These are phyloP conservation scores for Fusarium sterilihyphosum DNA, from an alignment of 2,329 filamentous ascomycete genomes.

Conservation along the genomic window DNA sequence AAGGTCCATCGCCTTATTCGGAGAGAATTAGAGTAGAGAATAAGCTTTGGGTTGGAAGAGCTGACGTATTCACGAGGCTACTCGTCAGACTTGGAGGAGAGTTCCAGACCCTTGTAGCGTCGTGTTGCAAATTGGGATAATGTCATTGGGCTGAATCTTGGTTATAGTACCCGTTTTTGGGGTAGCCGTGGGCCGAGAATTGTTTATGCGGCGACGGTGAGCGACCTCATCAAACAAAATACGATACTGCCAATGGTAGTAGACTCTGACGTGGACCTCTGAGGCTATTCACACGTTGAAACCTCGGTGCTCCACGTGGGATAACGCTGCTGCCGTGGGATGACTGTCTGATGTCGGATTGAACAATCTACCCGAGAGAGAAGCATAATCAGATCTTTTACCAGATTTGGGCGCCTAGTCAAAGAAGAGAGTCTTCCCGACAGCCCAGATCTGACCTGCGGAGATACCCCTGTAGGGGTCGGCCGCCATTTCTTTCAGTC, in stretches of 20 bases:
- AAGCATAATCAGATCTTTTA: constrained; percentile 4
- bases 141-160: constrained; percentile 21
- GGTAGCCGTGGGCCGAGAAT: not conserved
- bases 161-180: not conserved
- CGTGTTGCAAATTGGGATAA: constrained; percentile 21
- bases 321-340: not conserved
- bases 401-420: not conserved
- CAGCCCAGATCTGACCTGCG: constrained; percentile 12
- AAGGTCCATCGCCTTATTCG: not conserved
- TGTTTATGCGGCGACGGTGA: not conserved
- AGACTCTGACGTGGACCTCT: not conserved
- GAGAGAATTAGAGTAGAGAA: not conserved
- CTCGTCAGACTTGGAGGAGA: not conserved
- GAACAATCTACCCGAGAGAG: constrained; percentile 8
- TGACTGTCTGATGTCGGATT: constrained; percentile 11
- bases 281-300: constrained; percentile 7
- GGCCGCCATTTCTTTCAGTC: constrained; percentile 30
- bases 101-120: constrained; percentile 4
- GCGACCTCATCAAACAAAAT: constrained; percentile 18
- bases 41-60: not conserved
- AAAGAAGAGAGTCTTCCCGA: not conserved
- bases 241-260: constrained; percentile 7
- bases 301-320: constrained; percentile 19
- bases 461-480: constrained; percentile 23
- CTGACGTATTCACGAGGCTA: constrained; percentile 19